Conservation (phyloP, 2,329 filamentous ascomycete species). For the Claviceps paspali region DNA sequence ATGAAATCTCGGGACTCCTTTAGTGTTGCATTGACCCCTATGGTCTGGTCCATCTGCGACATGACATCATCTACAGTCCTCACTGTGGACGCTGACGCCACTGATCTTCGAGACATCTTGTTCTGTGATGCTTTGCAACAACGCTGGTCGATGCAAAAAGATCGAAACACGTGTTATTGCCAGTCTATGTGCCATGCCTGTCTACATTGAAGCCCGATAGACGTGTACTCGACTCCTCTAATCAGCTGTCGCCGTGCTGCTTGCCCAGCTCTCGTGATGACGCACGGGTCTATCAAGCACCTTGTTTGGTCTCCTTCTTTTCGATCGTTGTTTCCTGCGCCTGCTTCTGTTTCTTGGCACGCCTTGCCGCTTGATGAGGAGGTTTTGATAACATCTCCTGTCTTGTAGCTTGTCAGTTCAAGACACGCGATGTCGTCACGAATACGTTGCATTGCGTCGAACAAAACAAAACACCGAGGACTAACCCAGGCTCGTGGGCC, state of each 20-base stretch:
- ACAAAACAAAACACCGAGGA: background rate
- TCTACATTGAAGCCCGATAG: no score
- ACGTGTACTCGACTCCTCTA: no score
- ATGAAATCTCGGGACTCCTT: no score
- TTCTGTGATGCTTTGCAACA: no score
- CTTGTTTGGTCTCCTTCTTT: background rate
- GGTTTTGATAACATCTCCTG: constrained; percentile 1
- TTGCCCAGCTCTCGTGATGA: background rate
- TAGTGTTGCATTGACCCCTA: no score
- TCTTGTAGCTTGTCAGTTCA: background rate
- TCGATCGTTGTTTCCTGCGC: background rate
- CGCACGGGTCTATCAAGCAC: background rate
- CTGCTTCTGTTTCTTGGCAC: background rate
- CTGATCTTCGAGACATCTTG: no score
- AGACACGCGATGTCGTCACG: background rate
- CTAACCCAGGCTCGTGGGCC: constrained; percentile 1
- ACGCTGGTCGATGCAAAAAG: no score
- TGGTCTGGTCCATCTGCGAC: no score
- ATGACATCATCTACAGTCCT: no score
- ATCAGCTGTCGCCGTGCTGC: background rate
- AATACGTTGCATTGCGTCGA: background rate
- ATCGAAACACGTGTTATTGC: no score
- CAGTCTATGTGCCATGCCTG: no score
- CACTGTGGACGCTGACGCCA: no score
- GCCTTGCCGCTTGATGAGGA: background rate